phyloP scores from a whole-genome alignment of 768 basidiomycete genomes.

The Boletus sp. region DNA sequence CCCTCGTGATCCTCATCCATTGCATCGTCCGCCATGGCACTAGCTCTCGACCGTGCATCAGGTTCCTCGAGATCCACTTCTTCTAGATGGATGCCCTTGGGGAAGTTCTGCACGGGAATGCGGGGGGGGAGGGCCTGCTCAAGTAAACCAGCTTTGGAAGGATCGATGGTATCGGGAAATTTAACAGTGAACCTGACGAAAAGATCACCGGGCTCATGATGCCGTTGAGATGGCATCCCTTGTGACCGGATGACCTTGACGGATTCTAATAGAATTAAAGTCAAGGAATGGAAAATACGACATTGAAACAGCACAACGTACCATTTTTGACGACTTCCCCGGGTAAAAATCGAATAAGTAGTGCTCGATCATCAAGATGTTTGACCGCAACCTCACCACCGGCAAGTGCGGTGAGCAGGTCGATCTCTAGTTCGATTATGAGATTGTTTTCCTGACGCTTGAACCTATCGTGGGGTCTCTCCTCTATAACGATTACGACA shows the following conservation, averaged over 20 bases:
- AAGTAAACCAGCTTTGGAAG: slow-evolving; percentile 62
- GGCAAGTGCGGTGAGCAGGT: slow-evolving; percentile 88
- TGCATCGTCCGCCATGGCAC: slow-evolving; percentile 59
- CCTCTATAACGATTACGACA: slow-evolving; percentile 90
- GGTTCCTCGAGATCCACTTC: slow-evolving; percentile 82
- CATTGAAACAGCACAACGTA: slow-evolving; percentile 37
- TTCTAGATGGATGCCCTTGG: slow-evolving; percentile 69
- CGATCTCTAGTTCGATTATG: slow-evolving; percentile 82
- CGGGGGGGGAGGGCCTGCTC: slow-evolving; percentile 86
- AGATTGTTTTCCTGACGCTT: slow-evolving; percentile 87
- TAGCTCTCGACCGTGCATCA: slow-evolving; percentile 52
- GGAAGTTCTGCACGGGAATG: slow-evolving; percentile 57
- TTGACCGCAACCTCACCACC: slow-evolving; percentile 88
- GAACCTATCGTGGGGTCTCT: slow-evolving; percentile 88
- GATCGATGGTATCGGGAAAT: slow-evolving; percentile 83
- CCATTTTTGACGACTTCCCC: slow-evolving; percentile 94
- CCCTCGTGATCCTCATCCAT: slow-evolving; percentile 91
- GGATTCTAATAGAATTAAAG: slow-evolving; percentile 50
- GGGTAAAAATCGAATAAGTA: slow-evolving; percentile 78
- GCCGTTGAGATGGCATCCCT: slow-evolving; percentile 98
- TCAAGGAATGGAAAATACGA: not conserved
- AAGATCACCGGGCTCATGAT: slow-evolving; percentile 95
- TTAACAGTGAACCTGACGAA: slow-evolving; percentile 81
- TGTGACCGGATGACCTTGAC: slow-evolving; percentile 90
- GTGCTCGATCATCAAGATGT: slow-evolving; percentile 89